phyloP scores from a whole-genome alignment of 768 basidiomycete genomes.

The Obba rivulosa region DNA sequence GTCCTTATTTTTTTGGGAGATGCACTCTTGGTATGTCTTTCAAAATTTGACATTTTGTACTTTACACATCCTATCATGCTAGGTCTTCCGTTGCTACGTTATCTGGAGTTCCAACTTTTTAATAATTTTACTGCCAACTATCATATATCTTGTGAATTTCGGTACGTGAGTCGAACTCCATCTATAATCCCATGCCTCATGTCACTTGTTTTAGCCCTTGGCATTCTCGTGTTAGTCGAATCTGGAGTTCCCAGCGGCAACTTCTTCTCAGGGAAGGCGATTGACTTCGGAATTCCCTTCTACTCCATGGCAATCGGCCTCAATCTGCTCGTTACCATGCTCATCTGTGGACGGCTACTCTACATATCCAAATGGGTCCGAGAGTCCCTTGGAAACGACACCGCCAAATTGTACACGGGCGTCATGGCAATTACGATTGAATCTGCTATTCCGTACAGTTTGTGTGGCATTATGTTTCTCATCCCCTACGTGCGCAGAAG shows the following conservation, averaged over 20 bases:
- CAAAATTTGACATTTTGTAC: no score
- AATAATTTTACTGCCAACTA: constrained; percentile 12
- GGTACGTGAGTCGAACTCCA: constrained; percentile 4
- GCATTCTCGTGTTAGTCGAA: constrained; percentile 11
- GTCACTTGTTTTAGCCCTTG: constrained; percentile 7
- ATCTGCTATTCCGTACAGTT: constrained; percentile 15
- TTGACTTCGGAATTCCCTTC: constrained; percentile 13
- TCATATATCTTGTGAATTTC: constrained; percentile 13
- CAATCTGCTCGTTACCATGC: constrained; percentile 12
- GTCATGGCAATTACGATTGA: constrained; percentile 13
- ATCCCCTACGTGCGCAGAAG: constrained; percentile 13
- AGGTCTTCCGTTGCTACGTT: constrained; percentile 36
- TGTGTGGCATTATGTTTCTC: constrained; percentile 16
- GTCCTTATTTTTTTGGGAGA: constrained; percentile 32
- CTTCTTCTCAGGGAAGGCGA: constrained; percentile 14
- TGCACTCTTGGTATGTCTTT: constrained; percentile 31
- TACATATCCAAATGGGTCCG: constrained; percentile 9
- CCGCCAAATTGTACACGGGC: constrained; percentile 10
- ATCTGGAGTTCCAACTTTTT: constrained; percentile 22
- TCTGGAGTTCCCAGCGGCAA: constrained; percentile 9
- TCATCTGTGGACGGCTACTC: constrained; percentile 16
- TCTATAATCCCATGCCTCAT: not conserved
- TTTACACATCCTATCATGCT: not conserved
- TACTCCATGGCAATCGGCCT: constrained; percentile 18
- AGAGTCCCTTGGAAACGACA: not conserved